phyloP scores from a whole-genome alignment of 805 yeast genomes.

The Schwanniomyces occidentalis region DNA sequence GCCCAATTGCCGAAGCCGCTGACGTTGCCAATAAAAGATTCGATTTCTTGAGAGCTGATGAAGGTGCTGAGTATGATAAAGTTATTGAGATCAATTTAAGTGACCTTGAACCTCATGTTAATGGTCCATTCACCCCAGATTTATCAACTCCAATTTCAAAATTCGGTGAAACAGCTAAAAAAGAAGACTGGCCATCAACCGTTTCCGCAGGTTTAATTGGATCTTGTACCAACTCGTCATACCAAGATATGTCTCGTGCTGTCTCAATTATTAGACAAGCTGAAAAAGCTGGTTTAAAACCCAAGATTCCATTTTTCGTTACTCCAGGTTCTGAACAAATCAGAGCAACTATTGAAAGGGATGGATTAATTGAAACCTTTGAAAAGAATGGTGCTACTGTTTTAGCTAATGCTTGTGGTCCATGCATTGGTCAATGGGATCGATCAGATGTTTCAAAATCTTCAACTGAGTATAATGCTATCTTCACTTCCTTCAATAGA shows the following conservation, averaged over 20 bases:
- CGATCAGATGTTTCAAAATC: constrained; percentile 73
- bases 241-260: constrained; percentile 97
- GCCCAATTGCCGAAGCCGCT: constrained; percentile 79
- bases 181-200: constrained; percentile 81
- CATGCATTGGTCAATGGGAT: constrained; percentile 99
- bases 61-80: constrained; percentile 87
- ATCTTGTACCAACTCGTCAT: constrained; percentile 97
- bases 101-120: constrained; percentile 89
- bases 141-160: constrained; percentile 88
- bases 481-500: constrained; percentile 96
- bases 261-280: constrained; percentile 90
- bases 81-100: constrained; percentile 86
- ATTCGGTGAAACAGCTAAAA: constrained; percentile 68
- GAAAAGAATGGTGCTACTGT: constrained; percentile 88
- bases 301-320: constrained; percentile 89
- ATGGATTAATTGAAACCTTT: constrained; percentile 81
- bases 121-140: constrained; percentile 99
- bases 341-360: constrained; percentile 95
- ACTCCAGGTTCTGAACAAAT: constrained; percentile 99
- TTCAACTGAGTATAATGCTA: constrained; percentile 74
- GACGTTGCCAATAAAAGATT: constrained; percentile 56
- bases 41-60: constrained; percentile 77
- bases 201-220: constrained; percentile 95
- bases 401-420: constrained; percentile 98
- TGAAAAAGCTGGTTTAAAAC: constrained; percentile 77